Percentiles rank a stretch among this genome's conserved stretches.
Evolutionary conservation across 176 grass and related monocot genomes (phyloP).

Genomic region (Paspalum notatum): DNA sequence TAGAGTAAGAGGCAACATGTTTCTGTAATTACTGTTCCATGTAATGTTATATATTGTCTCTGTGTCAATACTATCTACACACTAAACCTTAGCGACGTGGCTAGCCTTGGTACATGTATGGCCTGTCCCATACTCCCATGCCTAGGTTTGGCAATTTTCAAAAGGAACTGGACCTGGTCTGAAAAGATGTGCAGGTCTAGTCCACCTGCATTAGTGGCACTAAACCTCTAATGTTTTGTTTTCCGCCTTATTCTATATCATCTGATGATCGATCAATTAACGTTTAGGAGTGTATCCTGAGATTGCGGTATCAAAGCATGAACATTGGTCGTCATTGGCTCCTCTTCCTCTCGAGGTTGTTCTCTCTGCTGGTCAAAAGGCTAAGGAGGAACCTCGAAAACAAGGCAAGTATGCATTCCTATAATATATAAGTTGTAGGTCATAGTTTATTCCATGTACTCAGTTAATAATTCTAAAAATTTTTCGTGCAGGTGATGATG

Average conservation of each 20-base stretch:
- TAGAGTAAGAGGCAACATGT: background rate
- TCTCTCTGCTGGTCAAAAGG: slow-evolving; percentile 96
- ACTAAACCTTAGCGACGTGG: background rate
- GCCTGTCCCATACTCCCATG: background rate
- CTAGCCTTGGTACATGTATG: background rate
- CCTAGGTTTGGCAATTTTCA: slow-evolving; percentile 19
- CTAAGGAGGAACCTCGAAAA: slow-evolving; percentile 79
- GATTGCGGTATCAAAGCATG: slow-evolving; percentile 92
- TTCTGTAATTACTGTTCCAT: slow-evolving; percentile 16
- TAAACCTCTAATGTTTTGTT: slow-evolving; percentile 12
- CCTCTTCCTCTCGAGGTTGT: slow-evolving; percentile 96
- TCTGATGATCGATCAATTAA: slow-evolving; percentile 42
- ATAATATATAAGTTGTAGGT: slow-evolving; percentile 17
- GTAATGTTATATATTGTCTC: slow-evolving; percentile 6
- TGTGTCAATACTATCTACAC: slow-evolving; percentile 15
- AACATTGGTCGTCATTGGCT: slow-evolving; percentile 97
- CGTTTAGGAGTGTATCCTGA: slow-evolving; percentile 91
- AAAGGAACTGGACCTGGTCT: background rate
- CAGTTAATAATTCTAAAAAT: slow-evolving; percentile 41
- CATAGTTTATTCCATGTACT: slow-evolving; percentile 26
- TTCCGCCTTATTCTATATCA: slow-evolving; percentile 9
- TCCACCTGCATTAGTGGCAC: background rate
- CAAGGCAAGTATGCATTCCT: slow-evolving; percentile 53
- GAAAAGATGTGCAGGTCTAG: slow-evolving; percentile 22
- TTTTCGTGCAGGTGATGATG: slow-evolving; percentile 61